Base-by-base conservation (phyloP, 345 rosid genomes). In the Lepidium africanum region DNA sequence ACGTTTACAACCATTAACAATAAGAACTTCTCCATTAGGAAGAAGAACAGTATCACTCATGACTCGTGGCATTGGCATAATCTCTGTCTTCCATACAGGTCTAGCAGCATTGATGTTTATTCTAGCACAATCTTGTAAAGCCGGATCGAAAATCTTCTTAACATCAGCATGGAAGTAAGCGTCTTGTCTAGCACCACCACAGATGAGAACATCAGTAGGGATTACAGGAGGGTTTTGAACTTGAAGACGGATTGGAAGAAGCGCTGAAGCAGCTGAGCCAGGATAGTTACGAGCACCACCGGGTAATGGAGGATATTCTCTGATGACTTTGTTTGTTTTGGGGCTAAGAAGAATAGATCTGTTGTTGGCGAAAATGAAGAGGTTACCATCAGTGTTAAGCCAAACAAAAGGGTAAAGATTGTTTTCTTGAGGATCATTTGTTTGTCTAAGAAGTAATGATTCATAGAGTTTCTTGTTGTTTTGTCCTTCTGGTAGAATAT, bases 251-350 rank as follows among this genome's bases (percentile, higher is more conserved):
- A 88, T 64, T 0, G 96, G 96, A 9, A 94, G 95, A 45, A 94
- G 83, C 2, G 75, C 83, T 0, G 97, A 86, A 74, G 73, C 63
- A 1, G 77, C 97, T 0, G 89, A 76, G 1, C 96, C 86, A 0
- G 97, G 97, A 74, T 88, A 91, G 78, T 62, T 88, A 27, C 97
- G 91, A 6, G 92, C 68, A 2, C 97, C 99, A 0, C 95, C 92
- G 0, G 75, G 74, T 9, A 94, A 87, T 5, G 58, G 71, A 0
- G 98, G 96, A 76, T 63, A 75, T 63, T 94, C 95, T 9, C 63
- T 77, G 65, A 93, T 13, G 19, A 87, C 76, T 43, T 41, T 23
- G 35, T 87, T 83, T 0, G 78, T 50, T 19, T 63, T 69, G 1
- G 92, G 87, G 63, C 80, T 55, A 35, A 93, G 78, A n/a, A 87